These are phyloP conservation scores for Coniophora puteana DNA, from an alignment of 1,284 basidiomycete species.

Conservation along the genomic window DNA sequence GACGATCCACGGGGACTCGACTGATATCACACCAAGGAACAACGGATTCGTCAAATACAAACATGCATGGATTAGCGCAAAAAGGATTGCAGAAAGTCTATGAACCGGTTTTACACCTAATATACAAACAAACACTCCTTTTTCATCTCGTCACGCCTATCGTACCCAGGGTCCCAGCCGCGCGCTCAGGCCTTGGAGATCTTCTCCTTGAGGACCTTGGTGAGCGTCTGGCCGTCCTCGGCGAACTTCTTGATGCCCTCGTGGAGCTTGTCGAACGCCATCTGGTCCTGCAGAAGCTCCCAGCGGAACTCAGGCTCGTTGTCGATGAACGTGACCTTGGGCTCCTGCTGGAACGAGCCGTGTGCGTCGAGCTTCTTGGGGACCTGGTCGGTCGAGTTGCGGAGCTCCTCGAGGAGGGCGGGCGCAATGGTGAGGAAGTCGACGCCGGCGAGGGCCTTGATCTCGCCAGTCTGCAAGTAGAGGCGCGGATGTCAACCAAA, in stretches of 20 bases:
- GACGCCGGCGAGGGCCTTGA: constrained; percentile 92
- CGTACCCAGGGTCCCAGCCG: too few species aligned
- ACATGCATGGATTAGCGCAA: too few species aligned
- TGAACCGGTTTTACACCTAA: too few species aligned
- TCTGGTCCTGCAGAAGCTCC: constrained; percentile 85
- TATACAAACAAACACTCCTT: too few species aligned
- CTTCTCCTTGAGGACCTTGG: constrained; percentile 80
- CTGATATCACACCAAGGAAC: too few species aligned
- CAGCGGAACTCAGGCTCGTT: constrained; percentile 97
- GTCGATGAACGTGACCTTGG: constrained; percentile 87
- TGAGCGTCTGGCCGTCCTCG: constrained; percentile 90
- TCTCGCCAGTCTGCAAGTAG: constrained; percentile 76
- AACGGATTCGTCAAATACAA: too few species aligned
- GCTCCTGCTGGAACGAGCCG: constrained; percentile 59
- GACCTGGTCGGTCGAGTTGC: constrained; percentile 74
- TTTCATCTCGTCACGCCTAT: too few species aligned
- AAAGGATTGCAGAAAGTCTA: too few species aligned
- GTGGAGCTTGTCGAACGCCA: constrained; percentile 96
- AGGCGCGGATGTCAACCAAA: constrained; percentile 10
- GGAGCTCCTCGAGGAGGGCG: constrained; percentile 87
- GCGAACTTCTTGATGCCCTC: constrained; percentile 98
- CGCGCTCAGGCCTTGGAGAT: constrained; percentile 44
- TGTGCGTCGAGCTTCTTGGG: constrained; percentile 81
- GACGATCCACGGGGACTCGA: too few species aligned
- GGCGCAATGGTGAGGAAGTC: constrained; percentile 98